Evolutionary conservation across 192 early-diverging fungal species (phyloP).

Genomic region (Spinellus fusiger): DNA sequence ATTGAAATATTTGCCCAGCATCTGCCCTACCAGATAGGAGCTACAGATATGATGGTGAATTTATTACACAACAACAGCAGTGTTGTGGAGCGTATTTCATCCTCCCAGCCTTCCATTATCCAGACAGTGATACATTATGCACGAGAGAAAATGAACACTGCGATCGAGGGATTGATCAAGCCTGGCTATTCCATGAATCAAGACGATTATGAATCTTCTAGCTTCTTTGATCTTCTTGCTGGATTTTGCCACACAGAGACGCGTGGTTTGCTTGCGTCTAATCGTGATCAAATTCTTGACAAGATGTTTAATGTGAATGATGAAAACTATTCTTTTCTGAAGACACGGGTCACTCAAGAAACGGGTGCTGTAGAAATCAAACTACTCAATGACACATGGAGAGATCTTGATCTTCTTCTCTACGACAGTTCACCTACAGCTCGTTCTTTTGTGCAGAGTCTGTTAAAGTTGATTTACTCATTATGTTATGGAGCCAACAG

Average conservation of each 20-base stretch:
- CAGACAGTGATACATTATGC: neutral
- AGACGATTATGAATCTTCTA: neutral
- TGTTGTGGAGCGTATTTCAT: neutral
- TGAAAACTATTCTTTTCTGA: neutral
- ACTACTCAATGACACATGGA: constrained; percentile 2
- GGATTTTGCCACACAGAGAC: constrained; percentile 4
- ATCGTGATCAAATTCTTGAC: constrained; percentile 15
- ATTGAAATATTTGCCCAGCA: constrained; percentile 7
- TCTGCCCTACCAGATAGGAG: constrained; percentile 6
- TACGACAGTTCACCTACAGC: neutral
- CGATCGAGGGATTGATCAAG: neutral
- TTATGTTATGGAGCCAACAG: constrained; percentile 3
- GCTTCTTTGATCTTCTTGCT: constrained; percentile 3
- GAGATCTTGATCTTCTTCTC: constrained; percentile 4
- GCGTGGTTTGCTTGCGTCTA: neutral
- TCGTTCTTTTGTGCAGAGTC: neutral
- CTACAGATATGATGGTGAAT: constrained; percentile 11
- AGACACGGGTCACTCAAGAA: neutral
- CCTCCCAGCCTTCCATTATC: neutral
- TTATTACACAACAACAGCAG: neutral
- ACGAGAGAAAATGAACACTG: neutral
- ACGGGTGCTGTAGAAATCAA: constrained; percentile 12
- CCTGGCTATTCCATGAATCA: neutral
- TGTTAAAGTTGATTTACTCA: constrained; percentile 10
- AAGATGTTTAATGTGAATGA: neutral